Evolutionary conservation across 2,329 filamentous ascomycete species (phyloP).

Genomic region (Aureobasidium sp.): DNA sequence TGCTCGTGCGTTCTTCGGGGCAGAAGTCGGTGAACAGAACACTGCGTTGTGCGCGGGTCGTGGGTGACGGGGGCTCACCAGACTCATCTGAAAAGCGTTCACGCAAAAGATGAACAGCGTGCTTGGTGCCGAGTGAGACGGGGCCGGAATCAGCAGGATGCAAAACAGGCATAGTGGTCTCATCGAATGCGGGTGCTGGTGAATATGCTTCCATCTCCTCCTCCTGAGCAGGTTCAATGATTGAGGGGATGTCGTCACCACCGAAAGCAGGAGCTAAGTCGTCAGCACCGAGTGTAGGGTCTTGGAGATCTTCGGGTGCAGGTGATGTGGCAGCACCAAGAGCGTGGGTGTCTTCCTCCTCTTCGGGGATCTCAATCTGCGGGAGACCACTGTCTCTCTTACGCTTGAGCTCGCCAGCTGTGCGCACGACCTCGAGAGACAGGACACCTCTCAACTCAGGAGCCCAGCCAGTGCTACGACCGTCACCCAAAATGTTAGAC

Average conservation of each 20-base stretch:
- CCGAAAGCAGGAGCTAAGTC: constrained; percentile 24
- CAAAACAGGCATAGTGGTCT: constrained; percentile 66
- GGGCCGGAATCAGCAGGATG: constrained; percentile 79
- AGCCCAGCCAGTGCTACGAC: constrained; percentile 72
- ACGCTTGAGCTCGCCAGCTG: constrained; percentile 75
- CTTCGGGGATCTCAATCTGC: constrained; percentile 63
- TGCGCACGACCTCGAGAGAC: constrained; percentile 74
- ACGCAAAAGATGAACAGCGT: constrained; percentile 88
- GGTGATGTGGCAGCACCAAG: constrained; percentile 29
- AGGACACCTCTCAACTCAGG: constrained; percentile 88
- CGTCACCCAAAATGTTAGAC: constrained; percentile 75
- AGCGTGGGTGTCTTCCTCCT: constrained; percentile 47
- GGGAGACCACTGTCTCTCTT: constrained; percentile 87
- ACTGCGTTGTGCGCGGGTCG: constrained; percentile 65
- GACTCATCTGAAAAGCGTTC: constrained; percentile 64
- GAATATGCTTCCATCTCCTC: constrained; percentile 22
- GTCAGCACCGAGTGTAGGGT: constrained; percentile 25
- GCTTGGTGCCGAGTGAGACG: constrained; percentile 85
- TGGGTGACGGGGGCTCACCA: constrained; percentile 57
- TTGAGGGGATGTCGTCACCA: constrained; percentile 22
- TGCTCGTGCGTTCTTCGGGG: constrained; percentile 71
- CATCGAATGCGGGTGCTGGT: constrained; percentile 59
- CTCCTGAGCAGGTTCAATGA: constrained; percentile 35
- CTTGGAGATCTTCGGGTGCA: constrained; percentile 22
- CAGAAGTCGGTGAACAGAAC: constrained; percentile 89